Conservation (phyloP, 257 asterid species). For the Solanum lignicaule region DNA sequence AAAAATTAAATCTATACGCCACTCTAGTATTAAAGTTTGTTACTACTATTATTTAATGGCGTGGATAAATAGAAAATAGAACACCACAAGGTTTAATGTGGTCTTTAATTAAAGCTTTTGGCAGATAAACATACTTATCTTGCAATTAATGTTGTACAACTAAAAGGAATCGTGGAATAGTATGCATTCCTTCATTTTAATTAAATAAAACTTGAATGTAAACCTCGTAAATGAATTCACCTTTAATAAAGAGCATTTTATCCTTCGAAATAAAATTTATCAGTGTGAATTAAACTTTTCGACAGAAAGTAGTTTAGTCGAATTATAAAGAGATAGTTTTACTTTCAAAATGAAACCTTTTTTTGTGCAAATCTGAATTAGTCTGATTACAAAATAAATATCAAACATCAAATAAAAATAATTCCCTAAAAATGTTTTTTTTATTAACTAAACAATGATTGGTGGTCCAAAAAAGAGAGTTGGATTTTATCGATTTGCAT, state of each 20-base stretch:
- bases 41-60: too few relatives aligned
- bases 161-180: neutral
- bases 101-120: neutral
- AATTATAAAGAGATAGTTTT: neutral
- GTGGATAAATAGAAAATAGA: neutral
- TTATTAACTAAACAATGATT: neutral
- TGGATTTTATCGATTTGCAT: neutral
- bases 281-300: too few relatives aligned
- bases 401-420: neutral
- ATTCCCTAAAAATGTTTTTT: neutral
- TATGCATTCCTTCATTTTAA: neutral
- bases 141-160: neutral
- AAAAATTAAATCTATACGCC: neutral
- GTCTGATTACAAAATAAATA: neutral
- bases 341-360: neutral
- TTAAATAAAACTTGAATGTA: rapidly evolving
- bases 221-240: neutral
- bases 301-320: neutral
- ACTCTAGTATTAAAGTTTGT: neutral
- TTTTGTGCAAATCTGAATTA: neutral
- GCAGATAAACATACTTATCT: neutral
- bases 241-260: too few relatives aligned
- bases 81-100: neutral
- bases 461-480: neutral
- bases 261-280: too few relatives aligned